Evolutionary conservation across 208 protist genomes (phyloP).

Genomic region (Porcisia hertigi): DNA sequence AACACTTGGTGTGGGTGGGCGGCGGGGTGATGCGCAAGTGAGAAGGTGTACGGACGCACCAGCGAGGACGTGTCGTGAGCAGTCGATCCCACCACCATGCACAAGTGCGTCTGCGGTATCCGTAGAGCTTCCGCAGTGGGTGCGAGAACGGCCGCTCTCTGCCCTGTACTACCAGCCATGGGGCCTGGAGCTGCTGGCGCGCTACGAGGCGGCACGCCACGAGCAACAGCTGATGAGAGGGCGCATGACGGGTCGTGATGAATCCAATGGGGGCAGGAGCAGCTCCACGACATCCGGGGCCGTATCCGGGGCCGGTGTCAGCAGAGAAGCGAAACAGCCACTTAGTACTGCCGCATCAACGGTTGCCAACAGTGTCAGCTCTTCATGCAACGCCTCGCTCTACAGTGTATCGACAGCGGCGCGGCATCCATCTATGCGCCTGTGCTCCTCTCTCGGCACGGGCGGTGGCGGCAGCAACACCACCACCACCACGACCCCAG

Average conservation of each 20-base stretch:
- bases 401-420: background rate
- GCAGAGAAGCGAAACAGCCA: background rate
- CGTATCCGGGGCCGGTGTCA: background rate
- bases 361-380: background rate
- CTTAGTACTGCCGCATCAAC: background rate
- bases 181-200: slow-evolving; percentile 28
- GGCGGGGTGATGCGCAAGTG: background rate
- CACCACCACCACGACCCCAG: background rate
- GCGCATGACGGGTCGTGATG: background rate
- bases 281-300: background rate
- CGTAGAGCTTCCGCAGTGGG: slow-evolving; percentile 30
- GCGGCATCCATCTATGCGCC: slow-evolving; percentile 8
- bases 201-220: slow-evolving; percentile 27
- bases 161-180: slow-evolving; percentile 38
- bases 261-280: background rate
- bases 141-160: slow-evolving; percentile 35
- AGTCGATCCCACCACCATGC: background rate
- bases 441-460: slow-evolving; percentile 10
- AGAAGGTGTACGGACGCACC: background rate
- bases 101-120: background rate
- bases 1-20: background rate
- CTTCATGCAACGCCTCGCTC: background rate
- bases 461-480: background rate
- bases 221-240: slow-evolving; percentile 13
- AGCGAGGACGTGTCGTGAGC: background rate